A percentile compares a stretch with the other conserved stretches of the same genome.
Conservation (phyloP, 257 asterid genomes). For the Solanum appendiculatum region DNA sequence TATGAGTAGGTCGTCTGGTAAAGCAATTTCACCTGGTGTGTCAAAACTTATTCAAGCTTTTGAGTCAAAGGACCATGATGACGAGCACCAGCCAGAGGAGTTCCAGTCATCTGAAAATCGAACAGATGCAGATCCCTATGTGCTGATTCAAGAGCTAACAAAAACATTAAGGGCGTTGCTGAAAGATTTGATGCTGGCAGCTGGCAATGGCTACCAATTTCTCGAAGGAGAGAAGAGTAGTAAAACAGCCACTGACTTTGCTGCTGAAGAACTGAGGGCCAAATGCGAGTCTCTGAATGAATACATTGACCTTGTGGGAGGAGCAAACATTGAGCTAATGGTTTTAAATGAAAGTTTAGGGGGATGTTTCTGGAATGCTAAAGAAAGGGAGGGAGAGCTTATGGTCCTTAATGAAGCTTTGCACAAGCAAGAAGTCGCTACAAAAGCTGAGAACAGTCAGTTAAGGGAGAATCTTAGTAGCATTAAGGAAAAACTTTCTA, state of each 20-base stretch:
- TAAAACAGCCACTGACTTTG: constrained; percentile 27
- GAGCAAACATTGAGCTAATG: constrained; percentile 59
- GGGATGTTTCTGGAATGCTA: constrained; percentile 27
- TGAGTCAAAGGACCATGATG: constrained; percentile 48
- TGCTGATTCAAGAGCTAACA: constrained; percentile 28
- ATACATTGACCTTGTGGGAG: constrained; percentile 50
- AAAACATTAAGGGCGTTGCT: constrained; percentile 35
- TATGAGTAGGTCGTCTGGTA: constrained; percentile 34
- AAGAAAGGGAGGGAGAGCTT: constrained; percentile 48
- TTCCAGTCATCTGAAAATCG: constrained; percentile 24
- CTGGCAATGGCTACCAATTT: constrained; percentile 38
- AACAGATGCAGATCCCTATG: constrained; percentile 32
- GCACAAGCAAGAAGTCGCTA: constrained; percentile 40
- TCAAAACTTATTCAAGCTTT: constrained; percentile 84
- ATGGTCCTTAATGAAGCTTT: constrained; percentile 31
- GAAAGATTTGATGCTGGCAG: constrained; percentile 32
- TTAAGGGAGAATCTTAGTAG: constrained; percentile 39
- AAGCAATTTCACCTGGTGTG: constrained; percentile 51
- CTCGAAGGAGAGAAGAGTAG: constrained; percentile 34
- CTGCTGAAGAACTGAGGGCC: constrained; percentile 24
- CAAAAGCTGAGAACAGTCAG: constrained; percentile 48
- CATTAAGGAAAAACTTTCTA: constrained; percentile 35
- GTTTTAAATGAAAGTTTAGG: constrained; percentile 56
- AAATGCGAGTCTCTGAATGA: constrained; percentile 31
- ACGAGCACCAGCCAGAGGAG: constrained; percentile 45